Evolutionary conservation across 768 basidiomycete species (phyloP).

Genomic region (Hortiboletus flavorubellus): DNA sequence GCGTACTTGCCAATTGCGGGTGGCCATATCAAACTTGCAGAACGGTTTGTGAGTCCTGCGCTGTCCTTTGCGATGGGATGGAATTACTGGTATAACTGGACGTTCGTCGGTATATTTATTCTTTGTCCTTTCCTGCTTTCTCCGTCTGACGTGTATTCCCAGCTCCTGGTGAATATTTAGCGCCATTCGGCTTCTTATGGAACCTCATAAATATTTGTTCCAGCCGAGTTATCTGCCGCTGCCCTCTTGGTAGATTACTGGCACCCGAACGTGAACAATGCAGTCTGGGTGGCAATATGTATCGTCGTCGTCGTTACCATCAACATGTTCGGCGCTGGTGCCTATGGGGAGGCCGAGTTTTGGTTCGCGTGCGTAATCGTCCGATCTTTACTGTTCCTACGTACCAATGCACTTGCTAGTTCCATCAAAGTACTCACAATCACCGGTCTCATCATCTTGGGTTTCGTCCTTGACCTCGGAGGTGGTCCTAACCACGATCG

Average conservation of each 20-base stretch:
- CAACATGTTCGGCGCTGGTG: conserved; percentile 72
- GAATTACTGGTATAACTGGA: conserved; percentile 50
- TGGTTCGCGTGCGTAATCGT: conserved; percentile 59
- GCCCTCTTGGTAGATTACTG: conserved; percentile 77
- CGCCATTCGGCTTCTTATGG: neutral
- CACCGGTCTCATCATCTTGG: conserved; percentile 65
- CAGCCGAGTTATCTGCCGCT: conserved; percentile 40
- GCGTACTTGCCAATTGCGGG: conserved; percentile 77
- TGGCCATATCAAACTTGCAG: conserved; percentile 77
- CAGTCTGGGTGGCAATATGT: conserved; percentile 78
- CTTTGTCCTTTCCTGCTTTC: neutral
- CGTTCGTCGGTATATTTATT: conserved; percentile 16
- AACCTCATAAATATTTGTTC: conserved; percentile 3
- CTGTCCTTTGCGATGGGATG: conserved; percentile 56
- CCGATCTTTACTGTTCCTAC: neutral
- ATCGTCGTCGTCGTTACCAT: conserved; percentile 73
- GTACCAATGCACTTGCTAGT: conserved; percentile 19
- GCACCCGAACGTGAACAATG: conserved; percentile 54
- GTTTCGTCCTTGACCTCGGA: conserved; percentile 78
- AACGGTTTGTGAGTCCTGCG: conserved; percentile 77
- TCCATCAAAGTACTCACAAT: conserved; percentile 92
- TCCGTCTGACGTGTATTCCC: neutral
- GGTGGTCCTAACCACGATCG: conserved; percentile 83
- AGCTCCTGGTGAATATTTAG: conserved; percentile 25
- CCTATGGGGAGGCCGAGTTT: conserved; percentile 85